phyloP scores from a whole-genome alignment of 352 stramenopile species.

The Phytophthora pistaciae region DNA sequence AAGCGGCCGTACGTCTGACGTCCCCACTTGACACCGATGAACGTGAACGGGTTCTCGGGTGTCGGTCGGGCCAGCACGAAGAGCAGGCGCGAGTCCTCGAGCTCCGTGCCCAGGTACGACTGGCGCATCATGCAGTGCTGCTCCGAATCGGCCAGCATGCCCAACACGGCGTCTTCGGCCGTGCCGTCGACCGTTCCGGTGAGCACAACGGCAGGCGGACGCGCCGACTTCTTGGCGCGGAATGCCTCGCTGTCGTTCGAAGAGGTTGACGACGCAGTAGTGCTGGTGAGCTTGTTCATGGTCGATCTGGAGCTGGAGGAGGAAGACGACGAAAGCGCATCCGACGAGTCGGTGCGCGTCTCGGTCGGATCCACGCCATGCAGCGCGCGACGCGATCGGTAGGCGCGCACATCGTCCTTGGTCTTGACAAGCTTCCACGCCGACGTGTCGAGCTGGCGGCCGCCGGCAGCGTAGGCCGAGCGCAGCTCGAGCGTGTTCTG shows the following conservation, averaged over 20 bases:
- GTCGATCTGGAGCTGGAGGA: constrained; percentile 34
- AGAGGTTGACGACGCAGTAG: constrained; percentile 23
- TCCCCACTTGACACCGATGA: constrained; percentile 58
- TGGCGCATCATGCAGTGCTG: constrained; percentile 47
- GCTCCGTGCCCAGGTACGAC: constrained; percentile 47
- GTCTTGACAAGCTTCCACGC: constrained; percentile 55
- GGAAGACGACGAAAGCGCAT: constrained; percentile 38
- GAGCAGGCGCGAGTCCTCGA: constrained; percentile 49
- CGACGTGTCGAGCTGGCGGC: constrained; percentile 42
- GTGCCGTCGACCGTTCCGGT: constrained; percentile 48
- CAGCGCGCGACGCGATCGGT: constrained; percentile 46
- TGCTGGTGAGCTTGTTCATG: constrained; percentile 33
- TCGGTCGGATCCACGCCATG: constrained; percentile 33
- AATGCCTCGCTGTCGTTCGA: constrained; percentile 27
- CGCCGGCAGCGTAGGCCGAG: constrained; percentile 36
- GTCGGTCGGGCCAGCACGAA: constrained; percentile 42
- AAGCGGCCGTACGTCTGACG: constrained; percentile 48
- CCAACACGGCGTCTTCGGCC: constrained; percentile 54
- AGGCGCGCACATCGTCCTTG: constrained; percentile 47
- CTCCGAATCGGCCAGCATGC: constrained; percentile 52
- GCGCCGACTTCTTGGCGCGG: constrained; percentile 32
- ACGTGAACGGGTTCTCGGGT: constrained; percentile 50
- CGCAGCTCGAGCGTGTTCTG: constrained; percentile 47
- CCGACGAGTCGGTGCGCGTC: constrained; percentile 22
- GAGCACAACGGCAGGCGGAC: constrained; percentile 44